Base-by-base conservation (phyloP, 129 eudicot genomes). In the Helichrysum umbraculigerum region DNA sequence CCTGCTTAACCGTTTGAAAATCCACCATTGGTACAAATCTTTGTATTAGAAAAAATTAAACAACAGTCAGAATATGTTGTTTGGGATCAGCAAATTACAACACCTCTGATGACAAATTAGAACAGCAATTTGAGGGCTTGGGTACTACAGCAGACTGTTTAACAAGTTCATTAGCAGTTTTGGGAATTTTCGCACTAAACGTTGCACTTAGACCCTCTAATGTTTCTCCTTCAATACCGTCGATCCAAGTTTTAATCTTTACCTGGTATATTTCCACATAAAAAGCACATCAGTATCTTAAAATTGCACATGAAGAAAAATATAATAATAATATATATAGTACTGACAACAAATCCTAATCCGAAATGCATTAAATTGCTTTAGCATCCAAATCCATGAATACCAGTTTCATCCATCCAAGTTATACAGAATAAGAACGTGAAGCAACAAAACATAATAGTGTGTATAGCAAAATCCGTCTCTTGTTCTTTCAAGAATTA, bases 41-140 rank as follows among this genome's bases (percentile, higher is more conserved):
- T 58, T 8, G n/a, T 9, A 41, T 7, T 70, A 6, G 17, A 56
- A 70, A 74, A 71, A 51, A 8, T 39, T 25, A 44, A 68, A 32
- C 72, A 30, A 59, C 21, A 29, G 35, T 28, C 68, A 20, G 1
- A n/a, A 44, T 14, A 57, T 22, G 28, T 58, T 70, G 17, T 57
- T 51, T 42, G 32, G 69, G 68, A 78, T 63, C 62, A 60, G 79
- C 25, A 54, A 34, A 71, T 29, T 71, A 71, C 12, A 75, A 50
- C 22, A 91, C 97, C 94, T 88, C 74, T 65, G 91, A 83, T 54
- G 87, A 76, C 20, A 82, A 65, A 75, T 63, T 63, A 71, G 97
- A 78, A 82, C 94, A 91, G 82, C 91, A 75, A 72, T 85, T 84
- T 75, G 83, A 62, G 57, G 97, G 97, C 42, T 83, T 66, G 35